Evolutionary conservation across 1,284 basidiomycete species (phyloP), one percentile per base, ranked within the genome.

Genomic region (Pseudozyma tsukubaensis): DNA sequence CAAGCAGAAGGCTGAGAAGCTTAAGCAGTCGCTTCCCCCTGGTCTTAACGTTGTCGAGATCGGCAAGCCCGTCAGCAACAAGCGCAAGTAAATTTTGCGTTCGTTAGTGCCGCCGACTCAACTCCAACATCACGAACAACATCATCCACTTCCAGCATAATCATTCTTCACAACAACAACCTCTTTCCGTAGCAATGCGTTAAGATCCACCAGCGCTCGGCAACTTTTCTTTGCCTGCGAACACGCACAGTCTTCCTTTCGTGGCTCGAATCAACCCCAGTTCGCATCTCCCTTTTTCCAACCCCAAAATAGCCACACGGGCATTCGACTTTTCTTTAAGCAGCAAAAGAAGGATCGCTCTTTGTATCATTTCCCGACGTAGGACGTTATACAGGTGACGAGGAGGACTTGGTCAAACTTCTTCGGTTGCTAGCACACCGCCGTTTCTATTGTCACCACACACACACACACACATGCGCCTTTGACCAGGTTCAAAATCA

Each of bases 1-100:
- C 88, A 90, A 92, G 84, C 94, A 97, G 87, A 98, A 98, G 90
- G 97, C 97, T 50, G 94, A 97, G 86, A 99, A 98, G 89, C 91
- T 99, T 83, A 91, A 92, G 89, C 93, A 94, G 88, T 92, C 91
- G 84, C 89, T 99, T 57, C 96, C 96, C 69, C 96, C 97, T 85
- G 92, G 94, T 63, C 74, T 76, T 49, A 69, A 76, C 74, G 74
- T 76, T 52, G 74, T 76, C 50, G 74, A 76, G 74, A 66, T 76
- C 47, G 74, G 74, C 66, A 72, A 72, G 70, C 56, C 60, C 48
- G 65, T 64, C 65, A 76, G 24, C 24, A 29, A 76, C 66, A 54
- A 69, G 61, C 65, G 65, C 57, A 76, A 76, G 73, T 76, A 76
- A 76, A 74, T 18, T 14, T 7, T 47, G 7, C 35, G 21, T 24